Conservation (phyloP, 345 rosid genomes). For the Noccaea bulbosa region DNA sequence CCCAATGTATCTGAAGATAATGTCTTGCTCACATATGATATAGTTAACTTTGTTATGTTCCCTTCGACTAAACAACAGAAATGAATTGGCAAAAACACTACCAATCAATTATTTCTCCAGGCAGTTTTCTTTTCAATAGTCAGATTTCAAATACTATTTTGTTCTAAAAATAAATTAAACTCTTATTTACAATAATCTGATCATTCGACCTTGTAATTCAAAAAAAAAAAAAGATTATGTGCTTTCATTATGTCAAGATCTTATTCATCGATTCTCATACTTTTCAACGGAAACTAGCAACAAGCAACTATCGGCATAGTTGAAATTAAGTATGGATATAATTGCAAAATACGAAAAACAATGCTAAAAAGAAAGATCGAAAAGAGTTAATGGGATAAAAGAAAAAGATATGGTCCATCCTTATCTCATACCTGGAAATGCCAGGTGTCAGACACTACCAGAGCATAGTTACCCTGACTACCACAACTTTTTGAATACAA, state of each 20-base stretch:
- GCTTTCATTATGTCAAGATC: background rate
- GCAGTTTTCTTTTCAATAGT: background rate
- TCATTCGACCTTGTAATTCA: background rate
- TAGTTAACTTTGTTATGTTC: background rate
- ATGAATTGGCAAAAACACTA: background rate
- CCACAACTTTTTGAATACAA: slow-evolving; percentile 10
- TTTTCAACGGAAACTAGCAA: background rate
- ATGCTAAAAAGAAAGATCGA: slow-evolving; percentile 1
- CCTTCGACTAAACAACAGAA: background rate
- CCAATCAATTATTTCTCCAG: background rate
- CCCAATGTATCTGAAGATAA: no score
- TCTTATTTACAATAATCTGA: background rate
- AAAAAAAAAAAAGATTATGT: background rate
- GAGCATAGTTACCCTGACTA: slow-evolving; percentile 21
- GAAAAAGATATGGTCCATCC: slow-evolving; percentile 47
- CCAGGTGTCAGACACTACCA: slow-evolving; percentile 41
- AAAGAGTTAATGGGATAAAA: slow-evolving; percentile 38
- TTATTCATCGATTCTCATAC: background rate
- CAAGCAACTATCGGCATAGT: slow-evolving; percentile 7
- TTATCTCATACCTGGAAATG: slow-evolving; percentile 29
- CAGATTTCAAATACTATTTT: background rate
- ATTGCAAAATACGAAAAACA: background rate
- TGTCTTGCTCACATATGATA: no score
- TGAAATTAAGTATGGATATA: background rate
- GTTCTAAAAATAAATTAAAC: background rate